phyloP scores from a whole-genome alignment of 768 basidiomycete genomes.

The Phaffia tasmanica region DNA sequence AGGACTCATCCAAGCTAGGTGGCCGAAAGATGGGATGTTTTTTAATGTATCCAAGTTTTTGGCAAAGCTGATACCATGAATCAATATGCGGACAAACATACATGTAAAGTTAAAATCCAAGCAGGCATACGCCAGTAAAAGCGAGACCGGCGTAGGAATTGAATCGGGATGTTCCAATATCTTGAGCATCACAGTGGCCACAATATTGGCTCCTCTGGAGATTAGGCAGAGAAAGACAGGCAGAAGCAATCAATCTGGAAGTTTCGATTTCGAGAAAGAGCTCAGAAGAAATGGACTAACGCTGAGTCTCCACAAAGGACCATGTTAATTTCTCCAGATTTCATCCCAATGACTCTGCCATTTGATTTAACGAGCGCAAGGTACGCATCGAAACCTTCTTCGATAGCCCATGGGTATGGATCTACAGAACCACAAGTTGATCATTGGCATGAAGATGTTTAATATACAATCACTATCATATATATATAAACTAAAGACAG shows the following conservation, averaged over 20 bases:
- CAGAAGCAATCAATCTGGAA: neutral
- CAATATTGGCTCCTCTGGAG: slow-evolving; percentile 73
- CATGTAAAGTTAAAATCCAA: slow-evolving; percentile 94
- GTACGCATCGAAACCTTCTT: slow-evolving; percentile 81
- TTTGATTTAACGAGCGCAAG: slow-evolving; percentile 64
- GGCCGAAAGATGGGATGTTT: slow-evolving; percentile 99
- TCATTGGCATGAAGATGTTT: neutral
- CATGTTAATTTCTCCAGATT: slow-evolving; percentile 63
- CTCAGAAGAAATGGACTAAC: slow-evolving; percentile 46
- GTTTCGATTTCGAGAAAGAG: neutral
- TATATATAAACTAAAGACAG: neutral
- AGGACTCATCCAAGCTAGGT: slow-evolving; percentile 74
- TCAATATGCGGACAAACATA: slow-evolving; percentile 52
- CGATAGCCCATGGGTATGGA: slow-evolving; percentile 92
- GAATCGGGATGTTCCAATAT: slow-evolving; percentile 54
- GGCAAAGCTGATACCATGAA: slow-evolving; percentile 68
- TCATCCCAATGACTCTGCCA: slow-evolving; percentile 76
- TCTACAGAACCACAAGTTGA: slow-evolving; percentile 44
- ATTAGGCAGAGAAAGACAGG: slow-evolving; percentile 3
- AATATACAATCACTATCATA: no score
- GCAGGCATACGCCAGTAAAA: slow-evolving; percentile 81
- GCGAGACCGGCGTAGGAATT: slow-evolving; percentile 63
- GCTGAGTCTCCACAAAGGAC: slow-evolving; percentile 92
- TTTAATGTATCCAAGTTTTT: no score
- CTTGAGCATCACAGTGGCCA: slow-evolving; percentile 70